Evolutionary conservation across 1,139 yeast species (phyloP).

Genomic region (Suhomyces yuchorum): DNA sequence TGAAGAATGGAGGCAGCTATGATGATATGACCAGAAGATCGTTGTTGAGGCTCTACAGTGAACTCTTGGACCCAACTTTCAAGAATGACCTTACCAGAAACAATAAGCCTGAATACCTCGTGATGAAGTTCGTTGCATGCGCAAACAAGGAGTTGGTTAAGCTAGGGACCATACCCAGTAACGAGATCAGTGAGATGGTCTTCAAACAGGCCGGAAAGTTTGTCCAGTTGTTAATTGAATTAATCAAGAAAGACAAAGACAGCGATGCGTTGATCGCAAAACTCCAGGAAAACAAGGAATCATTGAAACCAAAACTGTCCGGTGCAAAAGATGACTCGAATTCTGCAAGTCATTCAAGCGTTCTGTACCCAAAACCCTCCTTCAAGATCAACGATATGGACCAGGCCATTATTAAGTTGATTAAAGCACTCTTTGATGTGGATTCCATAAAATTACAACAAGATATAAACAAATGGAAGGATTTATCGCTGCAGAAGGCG

Average conservation of each 20-base stretch:
- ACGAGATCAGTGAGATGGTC: conserved; percentile 47
- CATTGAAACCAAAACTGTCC: conserved; percentile 33
- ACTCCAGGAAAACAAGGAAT: conserved; percentile 45
- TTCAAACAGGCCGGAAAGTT: conserved; percentile 61
- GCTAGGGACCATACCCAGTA: conserved; percentile 40
- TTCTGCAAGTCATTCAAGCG: conserved; percentile 6
- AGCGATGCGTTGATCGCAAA: conserved; percentile 41
- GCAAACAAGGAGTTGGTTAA: conserved; percentile 66
- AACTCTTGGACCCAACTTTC: conserved; percentile 53
- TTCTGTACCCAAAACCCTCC: conserved; percentile 44
- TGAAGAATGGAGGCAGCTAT: conserved; percentile 40
- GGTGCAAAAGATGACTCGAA: conserved; percentile 8
- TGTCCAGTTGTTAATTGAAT: conserved; percentile 53
- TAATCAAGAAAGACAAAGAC: conserved; percentile 49
- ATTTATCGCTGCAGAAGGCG: conserved; percentile 44
- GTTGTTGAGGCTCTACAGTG: conserved; percentile 63
- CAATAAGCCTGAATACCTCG: conserved; percentile 60
- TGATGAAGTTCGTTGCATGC: conserved; percentile 64
- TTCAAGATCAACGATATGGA: conserved; percentile 55
- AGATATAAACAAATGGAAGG: conserved; percentile 48
- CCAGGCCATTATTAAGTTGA: conserved; percentile 34
- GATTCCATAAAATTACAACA: conserved; percentile 49
- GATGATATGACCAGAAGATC: conserved; percentile 46
- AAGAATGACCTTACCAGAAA: conserved; percentile 42
- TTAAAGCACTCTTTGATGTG: conserved; percentile 44